These are phyloP conservation scores for Neurospora sp. DNA, from an alignment of 495 filamentous ascomycete genomes.

Conservation along the genomic window DNA sequence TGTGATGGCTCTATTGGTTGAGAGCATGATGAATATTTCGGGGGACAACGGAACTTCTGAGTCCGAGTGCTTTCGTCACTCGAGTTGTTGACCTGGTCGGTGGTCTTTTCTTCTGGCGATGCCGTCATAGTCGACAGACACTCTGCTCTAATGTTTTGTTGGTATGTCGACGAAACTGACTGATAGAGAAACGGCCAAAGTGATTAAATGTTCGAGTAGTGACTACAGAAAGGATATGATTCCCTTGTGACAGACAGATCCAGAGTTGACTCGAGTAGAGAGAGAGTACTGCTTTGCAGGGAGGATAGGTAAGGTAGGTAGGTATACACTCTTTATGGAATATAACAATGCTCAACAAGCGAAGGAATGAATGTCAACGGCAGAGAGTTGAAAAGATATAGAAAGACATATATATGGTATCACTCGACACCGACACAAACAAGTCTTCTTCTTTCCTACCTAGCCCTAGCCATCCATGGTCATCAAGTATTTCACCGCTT, in stretches of 20 bases:
- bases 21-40: background rate
- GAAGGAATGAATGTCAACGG: no score
- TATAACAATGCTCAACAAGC: no score
- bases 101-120: background rate
- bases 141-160: background rate
- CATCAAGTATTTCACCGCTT: background rate
- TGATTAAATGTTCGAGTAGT: no score
- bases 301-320: no score
- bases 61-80: background rate
- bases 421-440: background rate
- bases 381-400: background rate
- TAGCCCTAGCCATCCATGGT: background rate
- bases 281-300: no score
- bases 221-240: no score
- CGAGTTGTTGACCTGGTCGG: background rate
- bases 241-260: no score
- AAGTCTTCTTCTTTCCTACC: background rate
- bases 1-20: background rate
- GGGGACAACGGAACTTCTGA: background rate
- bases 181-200: no score
- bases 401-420: background rate
- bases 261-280: no score
- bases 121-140: background rate
- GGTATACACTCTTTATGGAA: no score
- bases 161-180: no score